These are phyloP conservation scores for Barnettozyma botsteinii DNA, from an alignment of 805 yeast genomes.

Conservation along the genomic window DNA sequence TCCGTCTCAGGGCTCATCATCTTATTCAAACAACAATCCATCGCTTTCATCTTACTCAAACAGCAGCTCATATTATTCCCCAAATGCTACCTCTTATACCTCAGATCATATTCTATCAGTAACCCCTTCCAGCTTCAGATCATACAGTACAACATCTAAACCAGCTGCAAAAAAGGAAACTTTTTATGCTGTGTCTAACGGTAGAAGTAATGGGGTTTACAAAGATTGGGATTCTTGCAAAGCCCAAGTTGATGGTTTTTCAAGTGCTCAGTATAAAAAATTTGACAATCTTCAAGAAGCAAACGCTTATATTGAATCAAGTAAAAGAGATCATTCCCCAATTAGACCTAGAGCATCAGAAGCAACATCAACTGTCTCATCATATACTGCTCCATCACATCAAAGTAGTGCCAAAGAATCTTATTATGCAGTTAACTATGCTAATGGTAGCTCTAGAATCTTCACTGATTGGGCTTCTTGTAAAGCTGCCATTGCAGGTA, in stretches of 20 bases:
- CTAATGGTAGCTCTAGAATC: conserved; percentile 23
- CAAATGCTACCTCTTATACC: not conserved
- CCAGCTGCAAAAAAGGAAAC: not conserved
- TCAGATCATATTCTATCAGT: not conserved
- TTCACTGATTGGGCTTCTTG: conserved; percentile 31
- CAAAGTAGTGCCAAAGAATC: no score
- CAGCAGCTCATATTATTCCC: not conserved
- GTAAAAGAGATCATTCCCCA: no score
- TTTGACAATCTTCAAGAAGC: conserved; percentile 46
- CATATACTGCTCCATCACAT: no score
- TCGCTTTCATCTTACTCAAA: no score
- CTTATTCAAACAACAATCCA: not conserved
- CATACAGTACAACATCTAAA: not conserved
- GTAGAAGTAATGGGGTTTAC: conserved; percentile 52
- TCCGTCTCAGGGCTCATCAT: not conserved
- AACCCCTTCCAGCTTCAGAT: conserved; percentile 6
- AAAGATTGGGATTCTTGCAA: conserved; percentile 53
- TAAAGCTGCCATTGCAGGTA: conserved; percentile 24
- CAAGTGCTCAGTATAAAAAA: conserved; percentile 32
- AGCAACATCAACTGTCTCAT: no score
- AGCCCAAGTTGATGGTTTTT: conserved; percentile 43
- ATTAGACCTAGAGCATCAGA: no score
- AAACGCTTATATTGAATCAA: conserved; percentile 29
- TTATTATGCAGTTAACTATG: conserved; percentile 32
- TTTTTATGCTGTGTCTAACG: conserved; percentile 52